Percentiles rank a stretch among this genome's conserved stretches.
Conservation (phyloP, 345 rosid genomes). For the Salix dunnii region DNA sequence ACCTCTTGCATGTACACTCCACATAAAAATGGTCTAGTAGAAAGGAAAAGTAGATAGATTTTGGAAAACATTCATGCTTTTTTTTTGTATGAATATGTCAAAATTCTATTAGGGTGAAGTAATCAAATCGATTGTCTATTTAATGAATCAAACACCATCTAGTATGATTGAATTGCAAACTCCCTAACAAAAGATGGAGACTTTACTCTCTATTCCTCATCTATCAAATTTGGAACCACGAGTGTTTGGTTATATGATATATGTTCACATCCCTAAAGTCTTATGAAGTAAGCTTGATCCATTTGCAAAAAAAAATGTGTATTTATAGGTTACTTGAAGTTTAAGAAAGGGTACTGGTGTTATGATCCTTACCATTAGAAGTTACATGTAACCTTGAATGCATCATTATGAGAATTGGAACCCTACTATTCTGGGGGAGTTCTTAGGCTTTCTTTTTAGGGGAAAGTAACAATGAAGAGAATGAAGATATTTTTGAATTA, state of each 20-base stretch:
- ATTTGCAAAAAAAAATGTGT: background rate
- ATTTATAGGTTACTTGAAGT: background rate
- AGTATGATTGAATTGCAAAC: background rate
- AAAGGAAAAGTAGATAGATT: background rate
- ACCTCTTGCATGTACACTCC: background rate
- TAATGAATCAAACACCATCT: background rate
- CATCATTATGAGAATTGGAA: too few relatives aligned
- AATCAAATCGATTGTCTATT: too few relatives aligned
- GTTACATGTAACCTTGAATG: too few relatives aligned
- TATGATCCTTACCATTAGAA: too few relatives aligned
- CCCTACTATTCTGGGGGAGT: too few relatives aligned
- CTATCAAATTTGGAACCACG: background rate
- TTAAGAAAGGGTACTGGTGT: background rate
- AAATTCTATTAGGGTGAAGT: too few relatives aligned
- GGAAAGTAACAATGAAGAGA: too few relatives aligned
- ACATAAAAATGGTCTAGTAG: background rate
- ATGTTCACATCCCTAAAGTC: background rate
- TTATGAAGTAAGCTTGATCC: background rate
- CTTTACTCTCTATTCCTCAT: background rate
- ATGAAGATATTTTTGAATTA: too few relatives aligned
- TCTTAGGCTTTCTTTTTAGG: too few relatives aligned
- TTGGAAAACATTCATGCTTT: background rate
- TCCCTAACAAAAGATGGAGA: background rate
- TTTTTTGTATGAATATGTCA: too few relatives aligned
- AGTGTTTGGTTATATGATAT: background rate